Evolutionary conservation across 1,284 basidiomycete species (phyloP).

Genomic region (Rhodotorula sp.): DNA sequence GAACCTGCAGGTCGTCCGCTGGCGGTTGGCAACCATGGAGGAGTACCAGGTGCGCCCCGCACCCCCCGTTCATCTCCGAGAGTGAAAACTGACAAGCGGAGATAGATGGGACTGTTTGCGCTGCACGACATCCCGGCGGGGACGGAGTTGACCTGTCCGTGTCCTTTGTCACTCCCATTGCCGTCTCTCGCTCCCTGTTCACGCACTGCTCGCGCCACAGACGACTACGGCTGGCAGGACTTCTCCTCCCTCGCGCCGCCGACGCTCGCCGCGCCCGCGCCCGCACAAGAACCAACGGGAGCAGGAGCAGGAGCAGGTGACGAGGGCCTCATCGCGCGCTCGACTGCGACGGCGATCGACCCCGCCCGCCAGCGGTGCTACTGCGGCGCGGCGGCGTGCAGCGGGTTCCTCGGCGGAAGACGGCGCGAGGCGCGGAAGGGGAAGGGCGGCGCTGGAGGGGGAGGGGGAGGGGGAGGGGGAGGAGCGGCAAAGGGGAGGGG

Average conservation of each 20-base stretch:
- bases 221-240: slow-evolving; percentile 47
- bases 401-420: slow-evolving; percentile 50
- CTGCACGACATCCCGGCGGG: slow-evolving; percentile 53
- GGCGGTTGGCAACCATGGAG: slow-evolving; percentile 49
- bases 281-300: not conserved
- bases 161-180: not conserved
- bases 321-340: slow-evolving; percentile 14
- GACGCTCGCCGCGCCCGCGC: not conserved
- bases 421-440: not conserved
- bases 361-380: slow-evolving; percentile 49
- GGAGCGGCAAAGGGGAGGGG: not conserved
- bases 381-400: slow-evolving; percentile 52
- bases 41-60: slow-evolving; percentile 54
- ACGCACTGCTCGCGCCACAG: slow-evolving; percentile 46
- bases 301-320: not conserved
- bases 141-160: slow-evolving; percentile 51
- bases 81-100: not conserved
- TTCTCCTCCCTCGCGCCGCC: slow-evolving; percentile 23
- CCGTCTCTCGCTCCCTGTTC: not conserved
- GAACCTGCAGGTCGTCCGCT: slow-evolving; percentile 41
- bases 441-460: not conserved
- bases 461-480: no score
- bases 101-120: slow-evolving; percentile 50
- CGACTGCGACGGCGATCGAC: slow-evolving; percentile 42
- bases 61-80: no score